Percentiles rank a stretch among this genome's conserved stretches.
phyloP scores from a whole-genome alignment of 2,329 filamentous ascomycete species.

The Talaromyces sp. region DNA sequence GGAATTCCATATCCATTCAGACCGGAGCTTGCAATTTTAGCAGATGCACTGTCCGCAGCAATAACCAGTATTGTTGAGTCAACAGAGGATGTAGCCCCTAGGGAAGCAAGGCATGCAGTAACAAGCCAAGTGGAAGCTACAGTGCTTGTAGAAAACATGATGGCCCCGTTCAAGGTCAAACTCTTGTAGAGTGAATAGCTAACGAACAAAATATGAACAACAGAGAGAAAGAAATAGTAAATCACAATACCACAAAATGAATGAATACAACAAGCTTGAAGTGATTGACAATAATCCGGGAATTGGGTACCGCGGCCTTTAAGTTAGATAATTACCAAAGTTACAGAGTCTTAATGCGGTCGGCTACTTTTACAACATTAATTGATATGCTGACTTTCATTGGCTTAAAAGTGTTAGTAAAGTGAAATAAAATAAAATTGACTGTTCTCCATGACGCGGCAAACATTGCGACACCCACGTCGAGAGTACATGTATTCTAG shows the following conservation, averaged over 20 bases:
- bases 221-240: not conserved
- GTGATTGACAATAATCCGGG: not conserved
- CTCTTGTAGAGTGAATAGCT: not conserved
- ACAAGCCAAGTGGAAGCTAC: slow-evolving; percentile 15
- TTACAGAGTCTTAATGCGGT: not conserved
- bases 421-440: not conserved
- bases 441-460: not conserved
- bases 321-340: not conserved
- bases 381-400: not conserved
- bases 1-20: slow-evolving; percentile 59
- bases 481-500: not conserved
- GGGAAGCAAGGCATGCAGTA: slow-evolving; percentile 7
- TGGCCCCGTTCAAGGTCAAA: not conserved
- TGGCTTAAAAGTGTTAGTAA: not conserved
- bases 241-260: not conserved
- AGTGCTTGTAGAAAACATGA: not conserved
- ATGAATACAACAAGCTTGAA: not conserved
- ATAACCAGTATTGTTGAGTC: slow-evolving; percentile 50
- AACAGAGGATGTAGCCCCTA: slow-evolving; percentile 16
- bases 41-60: slow-evolving; percentile 47
- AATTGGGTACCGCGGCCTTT: not conserved
- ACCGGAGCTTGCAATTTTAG: slow-evolving; percentile 47
- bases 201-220: not conserved
- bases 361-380: not conserved
- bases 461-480: not conserved